Evolutionary conservation across 768 basidiomycete species (phyloP), one percentile per base, ranked within the genome.

Genomic region (Sistotremastrum niveocremeum): DNA sequence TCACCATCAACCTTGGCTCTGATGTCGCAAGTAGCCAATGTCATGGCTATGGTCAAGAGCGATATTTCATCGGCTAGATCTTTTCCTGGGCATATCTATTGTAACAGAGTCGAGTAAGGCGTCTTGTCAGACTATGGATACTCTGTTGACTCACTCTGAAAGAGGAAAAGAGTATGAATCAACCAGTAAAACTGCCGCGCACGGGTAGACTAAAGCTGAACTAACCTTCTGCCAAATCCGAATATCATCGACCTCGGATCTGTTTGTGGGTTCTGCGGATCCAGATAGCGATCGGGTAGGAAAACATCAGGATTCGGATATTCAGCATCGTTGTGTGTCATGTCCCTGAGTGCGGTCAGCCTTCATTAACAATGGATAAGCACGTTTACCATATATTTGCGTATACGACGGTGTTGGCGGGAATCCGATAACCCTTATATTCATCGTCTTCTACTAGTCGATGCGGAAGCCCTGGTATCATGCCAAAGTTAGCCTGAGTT

Each of bases 271-370:
- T 32, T 39, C 6, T 46, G 30, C n/a, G 41, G 41, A 29, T 42
- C 34, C 47, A 65, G 59, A 48, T 64, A 70, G 4, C 69, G 54
- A 7, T 65, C 68, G 2, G 68, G 68, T n/a, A 55, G 52, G 55
- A 68, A 69, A 7, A 12, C 34, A 0, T 54, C 42, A 3, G 66
- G 61, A 4, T 65, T 51, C 4, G 61, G 58, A 46, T 66, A 69
- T 32, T 54, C 55, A 6, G 51, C 44, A 41, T 65, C 62, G 34
- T 74, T 59, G 42, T 63, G 66, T 2, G 65, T 60, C 44, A 72
- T 63, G 1, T 64, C 62, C 70, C 70, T 66, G 35, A 3, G 11
- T 29, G 6, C 34, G 32, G 30, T 12, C 4, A 29, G 4, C 42
- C 32, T 12, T 34, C 30, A 2, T 12, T 37, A 32, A 10, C 33